phyloP scores from a whole-genome alignment of 108 stramenopile species.

The Bacterosira constricta region DNA sequence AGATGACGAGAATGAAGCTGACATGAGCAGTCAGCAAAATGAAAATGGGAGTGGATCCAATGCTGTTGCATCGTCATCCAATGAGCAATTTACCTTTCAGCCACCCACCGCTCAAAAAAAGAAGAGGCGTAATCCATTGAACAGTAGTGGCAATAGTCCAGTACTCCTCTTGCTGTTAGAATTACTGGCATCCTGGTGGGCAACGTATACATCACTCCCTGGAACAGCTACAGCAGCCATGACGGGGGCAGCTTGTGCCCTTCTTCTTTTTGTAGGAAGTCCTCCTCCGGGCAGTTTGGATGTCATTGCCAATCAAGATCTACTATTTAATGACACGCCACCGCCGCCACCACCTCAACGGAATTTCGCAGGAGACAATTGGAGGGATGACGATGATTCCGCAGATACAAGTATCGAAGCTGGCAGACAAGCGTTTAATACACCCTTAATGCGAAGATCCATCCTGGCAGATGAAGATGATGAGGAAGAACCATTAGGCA shows the following conservation, averaged over 20 bases:
- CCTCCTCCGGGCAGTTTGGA: conserved; percentile 4
- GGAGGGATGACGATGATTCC: conserved; percentile 45
- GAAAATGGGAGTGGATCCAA: conserved; percentile 19
- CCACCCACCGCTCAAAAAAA: conserved; percentile 8
- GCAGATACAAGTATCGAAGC: conserved; percentile 40
- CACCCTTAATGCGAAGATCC: conserved; percentile 46
- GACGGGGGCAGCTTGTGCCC: conserved; percentile 21
- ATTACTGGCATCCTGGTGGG: conserved; percentile 32
- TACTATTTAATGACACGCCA: conserved; percentile 26
- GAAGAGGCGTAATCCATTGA: conserved; percentile 11
- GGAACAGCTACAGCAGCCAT: conserved; percentile 32
- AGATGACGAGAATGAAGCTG: conserved; percentile 15
- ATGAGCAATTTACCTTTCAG: conserved; percentile 47
- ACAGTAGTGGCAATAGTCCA: conserved; percentile 14
- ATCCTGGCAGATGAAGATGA: conserved; percentile 51
- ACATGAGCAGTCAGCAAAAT: not conserved
- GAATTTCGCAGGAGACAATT: not conserved
- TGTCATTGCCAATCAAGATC: conserved; percentile 14
- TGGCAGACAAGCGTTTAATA: conserved; percentile 41
- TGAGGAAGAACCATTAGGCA: conserved; percentile 31
- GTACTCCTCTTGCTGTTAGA: conserved; percentile 28
- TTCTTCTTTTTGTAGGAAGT: conserved; percentile 30
- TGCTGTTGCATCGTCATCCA: conserved; percentile 22
- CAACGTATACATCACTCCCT: conserved; percentile 34
- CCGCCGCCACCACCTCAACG: conserved; percentile 37